These are phyloP conservation scores for Colletotrichum cereale DNA, from an alignment of 2,329 filamentous ascomycete genomes.

Conservation along the genomic window DNA sequence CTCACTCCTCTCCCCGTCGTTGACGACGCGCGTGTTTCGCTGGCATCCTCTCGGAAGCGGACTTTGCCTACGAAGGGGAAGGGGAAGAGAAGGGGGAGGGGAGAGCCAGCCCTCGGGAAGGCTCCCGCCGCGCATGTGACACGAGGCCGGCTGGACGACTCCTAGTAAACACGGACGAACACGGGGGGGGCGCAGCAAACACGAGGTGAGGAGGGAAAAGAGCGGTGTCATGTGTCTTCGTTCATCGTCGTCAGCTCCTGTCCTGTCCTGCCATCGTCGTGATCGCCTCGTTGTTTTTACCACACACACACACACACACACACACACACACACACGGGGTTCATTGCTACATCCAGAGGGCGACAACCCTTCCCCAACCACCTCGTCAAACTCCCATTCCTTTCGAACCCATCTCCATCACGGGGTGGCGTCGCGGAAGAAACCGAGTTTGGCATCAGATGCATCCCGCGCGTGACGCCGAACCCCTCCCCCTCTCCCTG, in stretches of 20 bases:
- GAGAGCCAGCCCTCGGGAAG: background rate
- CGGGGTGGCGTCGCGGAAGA: background rate
- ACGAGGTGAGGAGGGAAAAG: constrained; percentile 1
- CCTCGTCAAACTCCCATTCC: background rate
- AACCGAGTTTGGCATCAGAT: background rate
- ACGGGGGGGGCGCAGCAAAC: background rate
- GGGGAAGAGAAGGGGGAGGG: background rate
- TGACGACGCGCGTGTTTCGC: background rate
- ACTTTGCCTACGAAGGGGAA: background rate
- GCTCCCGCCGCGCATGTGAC: background rate
- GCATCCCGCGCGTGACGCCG: background rate
- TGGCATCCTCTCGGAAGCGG: background rate
- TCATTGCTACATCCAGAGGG: background rate
- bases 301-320: background rate
- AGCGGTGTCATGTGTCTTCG: constrained; percentile 17
- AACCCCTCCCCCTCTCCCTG: background rate
- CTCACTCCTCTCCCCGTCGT: background rate
- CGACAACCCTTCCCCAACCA: background rate
- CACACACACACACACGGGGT: background rate
- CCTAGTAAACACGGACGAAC: background rate
- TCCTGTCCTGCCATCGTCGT: background rate
- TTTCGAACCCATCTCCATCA: background rate
- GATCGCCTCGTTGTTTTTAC: background rate
- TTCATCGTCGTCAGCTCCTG: constrained; percentile 18
- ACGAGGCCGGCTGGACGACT: background rate